These are phyloP conservation scores for Venturia nashicola DNA, from an alignment of 2,329 filamentous ascomycete genomes.

Conservation along the genomic window DNA sequence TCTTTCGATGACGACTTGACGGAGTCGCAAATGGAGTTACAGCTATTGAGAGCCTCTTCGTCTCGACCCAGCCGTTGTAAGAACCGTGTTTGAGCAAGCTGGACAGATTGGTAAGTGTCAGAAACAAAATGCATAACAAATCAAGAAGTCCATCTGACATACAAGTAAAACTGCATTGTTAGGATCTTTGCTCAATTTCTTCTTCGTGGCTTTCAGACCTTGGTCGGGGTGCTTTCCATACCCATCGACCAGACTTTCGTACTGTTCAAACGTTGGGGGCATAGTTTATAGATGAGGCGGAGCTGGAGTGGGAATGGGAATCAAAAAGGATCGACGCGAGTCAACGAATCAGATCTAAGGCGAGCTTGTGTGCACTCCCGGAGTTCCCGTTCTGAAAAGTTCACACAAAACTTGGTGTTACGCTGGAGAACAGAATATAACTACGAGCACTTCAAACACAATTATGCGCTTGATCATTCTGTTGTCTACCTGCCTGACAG, in stretches of 20 bases:
- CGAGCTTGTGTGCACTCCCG: neutral
- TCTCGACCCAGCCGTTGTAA: neutral
- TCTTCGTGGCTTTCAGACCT: slow-evolving; percentile 9
- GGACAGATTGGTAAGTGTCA: neutral
- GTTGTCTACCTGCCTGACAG: no score
- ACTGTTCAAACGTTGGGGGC: neutral
- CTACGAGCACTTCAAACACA: no score
- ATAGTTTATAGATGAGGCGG: neutral
- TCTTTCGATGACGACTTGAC: slow-evolving; percentile 8
- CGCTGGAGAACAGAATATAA: no score
- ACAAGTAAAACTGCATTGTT: slow-evolving; percentile 4
- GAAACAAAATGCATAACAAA: neutral
- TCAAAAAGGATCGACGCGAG: neutral
- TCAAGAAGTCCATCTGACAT: neutral
- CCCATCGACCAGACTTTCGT: slow-evolving; percentile 7
- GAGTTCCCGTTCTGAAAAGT: neutral
- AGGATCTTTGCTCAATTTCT: slow-evolving; percentile 7
- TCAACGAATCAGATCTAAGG: neutral
- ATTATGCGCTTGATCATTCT: no score
- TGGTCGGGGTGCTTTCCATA: slow-evolving; percentile 8
- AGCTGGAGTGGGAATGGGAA: neutral
- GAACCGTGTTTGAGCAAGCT: slow-evolving; percentile 9
- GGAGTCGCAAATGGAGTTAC: neutral
- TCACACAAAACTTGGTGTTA: neutral
- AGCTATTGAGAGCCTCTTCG: neutral